A percentile compares a stretch with the other conserved stretches of the same genome.
These are phyloP conservation scores for Clitopilus hobsonii DNA, from an alignment of 768 basidiomycete genomes.

Conservation along the genomic window DNA sequence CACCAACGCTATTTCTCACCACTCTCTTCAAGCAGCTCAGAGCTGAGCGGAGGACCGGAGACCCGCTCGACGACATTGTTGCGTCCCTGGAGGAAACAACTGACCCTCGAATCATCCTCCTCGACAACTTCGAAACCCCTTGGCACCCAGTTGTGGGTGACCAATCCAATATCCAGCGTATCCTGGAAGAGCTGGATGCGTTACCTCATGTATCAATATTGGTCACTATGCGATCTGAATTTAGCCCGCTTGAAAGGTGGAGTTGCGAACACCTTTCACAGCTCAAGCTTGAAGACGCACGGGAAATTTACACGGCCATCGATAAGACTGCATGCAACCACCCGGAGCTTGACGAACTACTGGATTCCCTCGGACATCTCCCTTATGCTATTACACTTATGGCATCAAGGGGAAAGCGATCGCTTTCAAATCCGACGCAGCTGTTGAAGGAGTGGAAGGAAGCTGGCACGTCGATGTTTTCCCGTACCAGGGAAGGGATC, in stretches of 20 bases:
- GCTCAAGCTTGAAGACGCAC: slow-evolving; percentile 14
- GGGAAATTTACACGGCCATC: slow-evolving; percentile 17
- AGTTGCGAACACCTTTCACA: slow-evolving; percentile 7
- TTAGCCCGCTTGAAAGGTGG: slow-evolving; percentile 22
- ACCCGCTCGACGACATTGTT: slow-evolving; percentile 15
- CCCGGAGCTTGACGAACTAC: slow-evolving; percentile 16
- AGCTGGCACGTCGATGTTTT: slow-evolving; percentile 2
- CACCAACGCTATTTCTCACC: slow-evolving; percentile 15
- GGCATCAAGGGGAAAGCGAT: slow-evolving; percentile 16
- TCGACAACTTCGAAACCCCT: slow-evolving; percentile 38
- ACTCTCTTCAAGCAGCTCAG: slow-evolving; percentile 16
- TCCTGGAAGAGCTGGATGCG: slow-evolving; percentile 17
- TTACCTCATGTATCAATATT: slow-evolving; percentile 24
- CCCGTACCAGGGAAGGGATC: slow-evolving; percentile 3
- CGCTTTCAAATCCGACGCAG: background rate
- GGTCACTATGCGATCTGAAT: slow-evolving; percentile 27
- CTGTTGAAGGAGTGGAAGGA: slow-evolving; percentile 4
- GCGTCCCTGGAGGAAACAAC: slow-evolving; percentile 15
- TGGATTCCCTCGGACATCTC: slow-evolving; percentile 20
- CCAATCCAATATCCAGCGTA: slow-evolving; percentile 16
- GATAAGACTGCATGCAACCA: slow-evolving; percentile 13
- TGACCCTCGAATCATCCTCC: slow-evolving; percentile 23
- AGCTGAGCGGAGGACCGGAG: slow-evolving; percentile 13
- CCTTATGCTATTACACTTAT: slow-evolving; percentile 29
- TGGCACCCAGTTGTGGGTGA: slow-evolving; percentile 21